Conservation (phyloP, 345 rosid genomes). For the Raphanus sativus region DNA sequence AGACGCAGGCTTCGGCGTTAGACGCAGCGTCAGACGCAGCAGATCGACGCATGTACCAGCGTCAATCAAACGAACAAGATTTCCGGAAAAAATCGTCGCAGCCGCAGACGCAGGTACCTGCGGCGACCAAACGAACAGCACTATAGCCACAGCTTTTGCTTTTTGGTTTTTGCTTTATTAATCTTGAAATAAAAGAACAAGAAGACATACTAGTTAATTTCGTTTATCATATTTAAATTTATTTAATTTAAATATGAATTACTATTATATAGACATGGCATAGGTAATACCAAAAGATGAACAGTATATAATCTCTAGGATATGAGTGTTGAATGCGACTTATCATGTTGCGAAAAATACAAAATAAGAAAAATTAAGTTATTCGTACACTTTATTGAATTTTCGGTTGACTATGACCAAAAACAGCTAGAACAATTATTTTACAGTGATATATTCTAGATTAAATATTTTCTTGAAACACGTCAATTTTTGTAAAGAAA, state of each 20-base stretch:
- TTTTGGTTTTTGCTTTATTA: background rate
- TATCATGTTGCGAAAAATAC: background rate
- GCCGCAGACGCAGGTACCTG: too few species aligned
- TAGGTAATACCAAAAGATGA: background rate
- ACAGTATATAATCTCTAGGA: background rate
- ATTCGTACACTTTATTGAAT: background rate
- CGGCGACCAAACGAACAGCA: too few species aligned
- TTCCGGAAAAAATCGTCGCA: too few species aligned
- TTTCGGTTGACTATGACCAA: background rate
- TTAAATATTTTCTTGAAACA: background rate
- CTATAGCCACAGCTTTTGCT: slow-evolving; percentile 30
- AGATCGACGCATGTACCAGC: too few species aligned
- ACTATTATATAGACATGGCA: background rate
- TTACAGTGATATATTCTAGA: too few species aligned
- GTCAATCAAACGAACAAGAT: too few species aligned
- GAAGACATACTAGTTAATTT: background rate
- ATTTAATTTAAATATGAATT: background rate
- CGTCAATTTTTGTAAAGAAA: background rate
- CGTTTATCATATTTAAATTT: background rate
- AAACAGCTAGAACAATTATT: background rate
- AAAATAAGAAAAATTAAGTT: background rate
- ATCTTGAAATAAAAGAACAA: background rate
- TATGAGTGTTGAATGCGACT: background rate
- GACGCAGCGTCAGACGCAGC: too few species aligned
- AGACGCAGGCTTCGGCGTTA: too few species aligned